These are phyloP conservation scores for Salix brachista DNA, from an alignment of 345 rosid genomes.

Conservation along the genomic window DNA sequence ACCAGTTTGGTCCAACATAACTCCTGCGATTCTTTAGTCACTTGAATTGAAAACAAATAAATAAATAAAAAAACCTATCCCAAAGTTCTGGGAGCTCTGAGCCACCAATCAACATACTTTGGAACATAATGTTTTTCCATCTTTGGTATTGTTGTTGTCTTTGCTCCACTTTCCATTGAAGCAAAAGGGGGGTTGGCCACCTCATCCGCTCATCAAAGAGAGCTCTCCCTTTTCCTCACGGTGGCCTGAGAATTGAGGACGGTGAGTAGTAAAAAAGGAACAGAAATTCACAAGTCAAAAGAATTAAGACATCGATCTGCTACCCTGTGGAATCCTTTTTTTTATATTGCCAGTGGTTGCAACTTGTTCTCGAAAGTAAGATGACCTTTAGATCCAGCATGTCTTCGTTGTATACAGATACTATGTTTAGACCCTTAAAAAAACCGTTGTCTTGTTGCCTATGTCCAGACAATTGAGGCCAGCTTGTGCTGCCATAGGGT, in stretches of 20 bases:
- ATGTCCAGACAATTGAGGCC: neutral
- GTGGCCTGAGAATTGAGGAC: neutral
- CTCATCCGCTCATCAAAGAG: neutral
- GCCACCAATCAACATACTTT: neutral
- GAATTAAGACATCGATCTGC: neutral
- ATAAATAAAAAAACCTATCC: neutral
- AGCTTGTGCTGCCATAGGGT: neutral
- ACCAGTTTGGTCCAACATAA: neutral
- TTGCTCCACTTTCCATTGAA: neutral
- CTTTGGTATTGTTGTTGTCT: neutral
- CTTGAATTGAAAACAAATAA: neutral
- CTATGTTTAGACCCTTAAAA: neutral
- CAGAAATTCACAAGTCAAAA: neutral
- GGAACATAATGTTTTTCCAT: neutral
- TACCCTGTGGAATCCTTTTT: neutral
- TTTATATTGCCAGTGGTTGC: neutral
- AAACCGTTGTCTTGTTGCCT: neutral
- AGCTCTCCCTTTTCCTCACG: neutral
- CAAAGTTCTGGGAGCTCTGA: slow-evolving; percentile 14
- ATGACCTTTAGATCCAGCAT: neutral
- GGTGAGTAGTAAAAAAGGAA: neutral
- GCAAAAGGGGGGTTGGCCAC: neutral
- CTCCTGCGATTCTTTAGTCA: neutral
- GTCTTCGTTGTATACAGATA: neutral
- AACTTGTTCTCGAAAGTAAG: neutral